Evolutionary conservation across 2,329 filamentous ascomycete genomes (phyloP).

Genomic region (Botrytis fabae): DNA sequence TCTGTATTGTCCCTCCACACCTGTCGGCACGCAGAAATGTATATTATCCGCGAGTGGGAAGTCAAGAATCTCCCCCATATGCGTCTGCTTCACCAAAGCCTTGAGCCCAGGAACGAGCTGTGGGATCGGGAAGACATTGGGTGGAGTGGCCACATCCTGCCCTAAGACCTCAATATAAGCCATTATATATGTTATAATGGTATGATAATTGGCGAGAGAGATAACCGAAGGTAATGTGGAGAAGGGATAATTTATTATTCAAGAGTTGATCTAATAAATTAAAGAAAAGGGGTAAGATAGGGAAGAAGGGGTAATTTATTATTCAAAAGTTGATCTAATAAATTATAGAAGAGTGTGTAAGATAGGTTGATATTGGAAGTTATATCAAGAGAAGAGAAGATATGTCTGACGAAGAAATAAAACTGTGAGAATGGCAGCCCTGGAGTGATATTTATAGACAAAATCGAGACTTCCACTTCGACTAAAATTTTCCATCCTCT

Average conservation of each 20-base stretch:
- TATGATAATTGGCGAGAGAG: not conserved
- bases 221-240: not conserved
- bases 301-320: not conserved
- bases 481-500: not conserved
- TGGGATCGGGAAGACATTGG: not conserved
- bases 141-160: not conserved
- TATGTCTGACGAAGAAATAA: too few species aligned
- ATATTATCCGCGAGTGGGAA: not conserved
- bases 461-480: not conserved
- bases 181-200: not conserved
- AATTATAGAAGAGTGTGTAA: not conserved
- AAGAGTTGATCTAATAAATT: not conserved
- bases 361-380: not conserved
- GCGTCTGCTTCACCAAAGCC: fast-evolving
- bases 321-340: not conserved
- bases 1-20: not conserved
- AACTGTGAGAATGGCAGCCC: too few species aligned
- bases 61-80: not conserved
- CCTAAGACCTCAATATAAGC: fast-evolving
- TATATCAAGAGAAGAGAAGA: not conserved
- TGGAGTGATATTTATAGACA: not conserved
- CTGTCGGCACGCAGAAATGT: not conserved
- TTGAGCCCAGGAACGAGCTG: not conserved
- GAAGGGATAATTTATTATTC: not conserved
- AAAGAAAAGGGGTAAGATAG: too few species aligned